These are phyloP conservation scores for Sclerotinia nivalis DNA, from an alignment of 2,329 filamentous ascomycete species.

Conservation along the genomic window DNA sequence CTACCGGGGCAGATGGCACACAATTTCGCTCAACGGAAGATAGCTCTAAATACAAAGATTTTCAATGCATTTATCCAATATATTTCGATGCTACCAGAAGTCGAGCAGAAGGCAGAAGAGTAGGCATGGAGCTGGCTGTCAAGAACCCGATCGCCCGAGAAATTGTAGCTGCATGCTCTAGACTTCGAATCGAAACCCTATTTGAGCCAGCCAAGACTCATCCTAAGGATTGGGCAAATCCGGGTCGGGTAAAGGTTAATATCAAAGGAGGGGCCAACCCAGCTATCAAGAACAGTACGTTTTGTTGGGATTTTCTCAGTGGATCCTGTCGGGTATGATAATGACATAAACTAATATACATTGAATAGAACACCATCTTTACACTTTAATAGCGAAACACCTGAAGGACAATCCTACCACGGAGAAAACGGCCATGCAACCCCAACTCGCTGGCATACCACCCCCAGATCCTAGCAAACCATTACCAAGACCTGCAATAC, in stretches of 20 bases:
- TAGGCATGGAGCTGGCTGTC: constrained; percentile 71
- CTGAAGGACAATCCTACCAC: constrained; percentile 77
- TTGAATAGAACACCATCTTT: constrained; percentile 76
- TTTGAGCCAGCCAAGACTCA: constrained; percentile 92
- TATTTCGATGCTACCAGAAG: constrained; percentile 84
- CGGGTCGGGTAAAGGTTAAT: constrained; percentile 80
- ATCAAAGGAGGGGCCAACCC: constrained; percentile 62
- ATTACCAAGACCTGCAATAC: constrained; percentile 72
- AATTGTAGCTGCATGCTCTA: constrained; percentile 81
- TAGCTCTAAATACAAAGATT: constrained; percentile 66
- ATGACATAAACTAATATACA: background rate
- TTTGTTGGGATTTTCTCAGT: background rate
- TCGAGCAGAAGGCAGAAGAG: constrained; percentile 78
- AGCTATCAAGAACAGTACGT: constrained; percentile 64
- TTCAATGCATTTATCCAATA: constrained; percentile 88
- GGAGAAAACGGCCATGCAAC: constrained; percentile 66
- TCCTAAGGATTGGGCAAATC: constrained; percentile 97
- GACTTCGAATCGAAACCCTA: constrained; percentile 69
- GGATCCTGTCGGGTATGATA: background rate
- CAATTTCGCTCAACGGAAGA: constrained; percentile 47
- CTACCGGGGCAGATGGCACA: constrained; percentile 40
- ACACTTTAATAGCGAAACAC: constrained; percentile 75
- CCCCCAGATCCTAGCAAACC: constrained; percentile 64
- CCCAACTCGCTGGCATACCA: constrained; percentile 70
- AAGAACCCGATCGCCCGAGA: constrained; percentile 83